Base-by-base conservation (phyloP, 2,329 filamentous ascomycete species). In the Coniochaeta sp. region DNA sequence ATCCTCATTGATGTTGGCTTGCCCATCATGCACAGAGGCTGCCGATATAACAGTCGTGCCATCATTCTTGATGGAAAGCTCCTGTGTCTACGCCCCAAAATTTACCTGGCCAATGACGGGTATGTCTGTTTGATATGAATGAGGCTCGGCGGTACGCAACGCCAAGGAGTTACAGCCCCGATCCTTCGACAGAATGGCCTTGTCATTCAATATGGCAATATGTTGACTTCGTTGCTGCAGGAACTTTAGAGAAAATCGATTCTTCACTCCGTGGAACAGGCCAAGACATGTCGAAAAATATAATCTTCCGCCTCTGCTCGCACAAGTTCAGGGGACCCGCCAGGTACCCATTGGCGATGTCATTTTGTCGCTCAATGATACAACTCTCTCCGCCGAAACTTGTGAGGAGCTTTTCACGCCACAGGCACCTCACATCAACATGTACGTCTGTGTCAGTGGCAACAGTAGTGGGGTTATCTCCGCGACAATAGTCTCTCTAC, bases 1-100 rank as follows among this genome's bases (percentile, higher is more conserved):
- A 91, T 91, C 66, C 76, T 90, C 22, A 74, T 89, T 24, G 85
- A 88, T 68, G 76, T 88, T 38, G 84, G 83, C 40, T 77, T 85
- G 76, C 85, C 86, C 0, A 78, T 90, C 55, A 76, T 79, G 52
- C 87, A 89, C 69, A 74, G 82, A 47, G 85, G 85, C 66, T 77
- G 82, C 58, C 77, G 81, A 59, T 90, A 85, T 74, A 90, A 89
- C 70, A 85, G 83, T 65, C 78, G 89, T 26, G 77, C 88, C n/a
- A 81, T 90, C 63, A 77, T 78, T 62, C 78, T 85, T 58, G 82
- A 92, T 65, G 81, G 84, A 58, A 85, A 87, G 73, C 86, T 93
- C 22, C 73, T 92, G 19, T 77, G 88, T 61, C 88, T 95, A 61
- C 79, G 65, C 31, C 67, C 67, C 43, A 68, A 68, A 60, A 67